Conservation (phyloP, 139 green algal species). For the Chlamydomonas asymmetrica region DNA sequence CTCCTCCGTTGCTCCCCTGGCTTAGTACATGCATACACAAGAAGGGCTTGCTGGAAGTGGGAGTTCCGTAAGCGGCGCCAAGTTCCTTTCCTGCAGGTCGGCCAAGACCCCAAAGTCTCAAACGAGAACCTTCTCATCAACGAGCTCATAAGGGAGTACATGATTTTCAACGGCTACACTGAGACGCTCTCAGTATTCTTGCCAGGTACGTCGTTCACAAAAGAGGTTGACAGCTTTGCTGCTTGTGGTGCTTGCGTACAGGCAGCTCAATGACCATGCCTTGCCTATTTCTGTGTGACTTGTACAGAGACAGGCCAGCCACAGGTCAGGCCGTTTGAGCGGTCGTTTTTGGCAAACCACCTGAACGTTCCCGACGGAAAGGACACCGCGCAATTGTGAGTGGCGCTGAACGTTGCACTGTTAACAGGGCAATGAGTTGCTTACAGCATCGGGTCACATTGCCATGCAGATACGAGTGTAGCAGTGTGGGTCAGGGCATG, state of each 20-base stretch:
- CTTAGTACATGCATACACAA: too few species aligned
- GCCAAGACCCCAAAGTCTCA: slow-evolving; percentile 15
- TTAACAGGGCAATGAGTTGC: not conserved
- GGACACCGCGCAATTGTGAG: slow-evolving; percentile 50
- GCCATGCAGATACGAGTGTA: not conserved
- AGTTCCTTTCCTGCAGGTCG: not conserved
- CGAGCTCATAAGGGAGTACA: slow-evolving; percentile 70
- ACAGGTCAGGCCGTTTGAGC: not conserved
- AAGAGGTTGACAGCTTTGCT: not conserved
- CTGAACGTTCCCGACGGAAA: slow-evolving; percentile 34
- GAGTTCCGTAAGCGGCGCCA: not conserved
- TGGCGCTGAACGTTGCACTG: not conserved
- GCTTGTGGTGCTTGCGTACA: not conserved
- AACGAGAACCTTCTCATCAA: slow-evolving; percentile 69
- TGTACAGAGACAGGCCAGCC: not conserved
- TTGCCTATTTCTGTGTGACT: too few species aligned
- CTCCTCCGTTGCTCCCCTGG: too few species aligned
- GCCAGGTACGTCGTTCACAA: too few species aligned
- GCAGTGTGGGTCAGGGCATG: not conserved
- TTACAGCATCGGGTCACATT: not conserved
- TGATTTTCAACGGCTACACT: slow-evolving; percentile 43
- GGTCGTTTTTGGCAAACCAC: slow-evolving; percentile 3
- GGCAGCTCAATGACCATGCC: too few species aligned
- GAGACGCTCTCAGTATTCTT: slow-evolving; percentile 55
- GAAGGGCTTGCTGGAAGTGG: not conserved